These are phyloP conservation scores for Xylariales sp. DNA, from an alignment of 2,329 filamentous ascomycete species.

Conservation along the genomic window DNA sequence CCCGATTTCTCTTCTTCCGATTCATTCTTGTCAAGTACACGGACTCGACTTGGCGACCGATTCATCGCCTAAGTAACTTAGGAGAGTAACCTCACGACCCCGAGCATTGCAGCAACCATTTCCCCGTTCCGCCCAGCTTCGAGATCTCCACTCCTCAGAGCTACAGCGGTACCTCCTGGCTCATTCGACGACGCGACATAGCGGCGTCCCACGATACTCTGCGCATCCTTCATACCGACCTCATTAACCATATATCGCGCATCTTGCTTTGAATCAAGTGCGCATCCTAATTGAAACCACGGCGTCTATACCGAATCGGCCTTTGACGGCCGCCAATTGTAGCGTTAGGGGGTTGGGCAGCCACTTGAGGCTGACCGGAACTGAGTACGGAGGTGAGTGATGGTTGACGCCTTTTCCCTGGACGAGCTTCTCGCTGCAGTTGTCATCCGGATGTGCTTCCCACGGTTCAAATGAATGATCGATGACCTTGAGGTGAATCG, in stretches of 20 bases:
- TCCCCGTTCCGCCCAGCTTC: neutral
- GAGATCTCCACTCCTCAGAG: constrained; percentile 6
- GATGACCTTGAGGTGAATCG: too few relatives aligned
- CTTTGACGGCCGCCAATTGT: constrained; percentile 17
- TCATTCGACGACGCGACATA: constrained; percentile 8
- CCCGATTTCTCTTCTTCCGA: too few relatives aligned
- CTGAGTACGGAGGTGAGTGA: constrained; percentile 20
- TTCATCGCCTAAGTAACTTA: too few relatives aligned
- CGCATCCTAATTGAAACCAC: constrained; percentile 13
- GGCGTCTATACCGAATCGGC: constrained; percentile 15
- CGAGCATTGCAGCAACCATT: neutral
- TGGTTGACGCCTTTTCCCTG: constrained; percentile 3
- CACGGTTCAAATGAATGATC: neutral
- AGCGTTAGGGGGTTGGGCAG: constrained; percentile 22
- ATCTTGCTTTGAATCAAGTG: constrained; percentile 4
- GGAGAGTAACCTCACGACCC: too few relatives aligned
- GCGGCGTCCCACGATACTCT: neutral
- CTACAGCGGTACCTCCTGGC: constrained; percentile 10
- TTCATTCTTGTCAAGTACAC: neutral
- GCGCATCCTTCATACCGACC: neutral
- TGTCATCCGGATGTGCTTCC: neutral
- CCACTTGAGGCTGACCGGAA: constrained; percentile 17
- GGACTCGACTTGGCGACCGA: too few relatives aligned
- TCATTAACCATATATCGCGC: too few relatives aligned
- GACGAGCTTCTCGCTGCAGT: neutral